These are phyloP conservation scores for Epichloe festucae DNA, from an alignment of 2,329 filamentous ascomycete species.

Conservation along the genomic window DNA sequence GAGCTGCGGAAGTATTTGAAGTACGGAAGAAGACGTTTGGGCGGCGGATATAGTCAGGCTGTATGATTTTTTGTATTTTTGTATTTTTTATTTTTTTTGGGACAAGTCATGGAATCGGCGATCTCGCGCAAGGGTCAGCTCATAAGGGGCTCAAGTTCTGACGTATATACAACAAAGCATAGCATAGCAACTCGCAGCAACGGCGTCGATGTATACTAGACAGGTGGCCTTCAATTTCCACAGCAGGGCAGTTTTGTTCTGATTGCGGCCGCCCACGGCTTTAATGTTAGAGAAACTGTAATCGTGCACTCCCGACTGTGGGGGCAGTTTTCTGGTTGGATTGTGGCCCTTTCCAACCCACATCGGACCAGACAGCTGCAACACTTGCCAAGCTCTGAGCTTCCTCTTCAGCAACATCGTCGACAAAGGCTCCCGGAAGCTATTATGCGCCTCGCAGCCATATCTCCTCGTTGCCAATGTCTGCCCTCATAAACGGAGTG, in stretches of 20 bases:
- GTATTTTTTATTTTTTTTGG: background rate
- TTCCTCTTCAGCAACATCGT: background rate
- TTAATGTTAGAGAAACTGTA: too few relatives aligned
- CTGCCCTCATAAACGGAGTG: constrained; percentile 32
- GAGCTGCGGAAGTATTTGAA: constrained; percentile 73
- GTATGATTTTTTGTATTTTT: constrained; percentile 29
- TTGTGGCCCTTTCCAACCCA: background rate
- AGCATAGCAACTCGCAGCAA: background rate
- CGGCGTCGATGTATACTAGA: background rate
- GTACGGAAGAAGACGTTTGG: constrained; percentile 43
- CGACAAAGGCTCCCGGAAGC: constrained; percentile 18
- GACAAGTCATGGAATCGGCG: background rate
- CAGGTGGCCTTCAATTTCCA: background rate
- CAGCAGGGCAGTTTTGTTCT: background rate
- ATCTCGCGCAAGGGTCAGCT: background rate
- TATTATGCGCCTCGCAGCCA: constrained; percentile 31
- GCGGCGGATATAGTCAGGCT: constrained; percentile 51
- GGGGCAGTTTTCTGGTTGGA: background rate
- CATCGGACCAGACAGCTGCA: background rate
- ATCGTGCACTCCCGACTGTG: too few relatives aligned
- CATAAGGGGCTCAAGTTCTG: background rate
- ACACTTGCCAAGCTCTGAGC: background rate
- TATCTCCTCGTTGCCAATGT: constrained; percentile 31
- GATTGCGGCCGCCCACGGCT: too few relatives aligned
- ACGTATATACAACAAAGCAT: background rate